phyloP scores from a whole-genome alignment of 345 rosid genomes.

The Crucihimalaya himalaica region DNA sequence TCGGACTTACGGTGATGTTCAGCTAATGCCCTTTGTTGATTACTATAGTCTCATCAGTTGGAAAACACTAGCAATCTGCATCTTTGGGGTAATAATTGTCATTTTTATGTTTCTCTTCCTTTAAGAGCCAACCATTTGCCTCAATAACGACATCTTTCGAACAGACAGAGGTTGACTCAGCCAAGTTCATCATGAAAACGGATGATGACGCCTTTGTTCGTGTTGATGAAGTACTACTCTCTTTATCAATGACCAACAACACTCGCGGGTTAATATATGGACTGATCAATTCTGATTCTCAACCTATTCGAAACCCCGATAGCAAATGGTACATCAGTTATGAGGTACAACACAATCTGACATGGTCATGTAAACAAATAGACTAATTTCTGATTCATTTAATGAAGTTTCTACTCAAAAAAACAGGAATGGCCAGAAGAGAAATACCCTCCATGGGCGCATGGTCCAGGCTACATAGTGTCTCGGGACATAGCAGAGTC shows the following conservation, averaged over 20 bases:
- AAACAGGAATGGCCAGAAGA: constrained; percentile 85
- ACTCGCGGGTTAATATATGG: constrained; percentile 80
- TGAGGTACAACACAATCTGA: constrained; percentile 53
- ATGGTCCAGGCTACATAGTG: constrained; percentile 93
- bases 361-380: not conserved
- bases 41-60: constrained; percentile 94
- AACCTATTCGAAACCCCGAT: constrained; percentile 75
- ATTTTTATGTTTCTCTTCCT: constrained; percentile 28
- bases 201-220: constrained; percentile 99
- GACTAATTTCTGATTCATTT: not conserved
- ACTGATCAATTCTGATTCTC: constrained; percentile 80
- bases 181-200: constrained; percentile 93
- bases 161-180: constrained; percentile 77
- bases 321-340: constrained; percentile 97
- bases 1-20: constrained; percentile 77
- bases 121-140: too few species aligned
- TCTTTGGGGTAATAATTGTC: constrained; percentile 71
- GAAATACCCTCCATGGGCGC: constrained; percentile 90
- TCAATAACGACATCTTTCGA: constrained; percentile 36
- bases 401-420: not conserved
- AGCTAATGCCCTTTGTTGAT: constrained; percentile 97
- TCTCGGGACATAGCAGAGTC: constrained; percentile 75
- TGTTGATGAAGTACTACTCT: constrained; percentile 78
- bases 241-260: constrained; percentile 60
- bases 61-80: constrained; percentile 98